Percentiles rank a stretch among this genome's conserved stretches.
Evolutionary conservation across 495 filamentous ascomycete species (phyloP).

Genomic region (Friedmanniomyces endolithicus): DNA sequence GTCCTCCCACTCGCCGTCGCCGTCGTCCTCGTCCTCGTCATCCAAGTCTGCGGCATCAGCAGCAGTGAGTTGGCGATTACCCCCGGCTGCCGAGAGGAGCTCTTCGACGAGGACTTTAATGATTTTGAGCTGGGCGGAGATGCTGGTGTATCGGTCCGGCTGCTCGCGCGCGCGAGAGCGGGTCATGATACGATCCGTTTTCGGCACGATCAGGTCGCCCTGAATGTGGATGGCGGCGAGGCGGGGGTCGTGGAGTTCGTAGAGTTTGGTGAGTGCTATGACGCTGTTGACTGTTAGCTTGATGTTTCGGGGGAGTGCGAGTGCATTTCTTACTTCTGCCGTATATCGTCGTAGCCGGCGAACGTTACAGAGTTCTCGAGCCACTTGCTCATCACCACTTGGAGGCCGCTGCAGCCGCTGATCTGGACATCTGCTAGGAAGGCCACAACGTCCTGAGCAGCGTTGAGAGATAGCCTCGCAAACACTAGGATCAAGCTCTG

Average conservation of each 20-base stretch:
- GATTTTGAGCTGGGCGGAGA: constrained; percentile 83
- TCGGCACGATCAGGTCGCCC: constrained; percentile 76
- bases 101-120: constrained; percentile 91
- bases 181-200: constrained; percentile 80
- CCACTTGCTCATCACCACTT: constrained; percentile 88
- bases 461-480: constrained; percentile 71
- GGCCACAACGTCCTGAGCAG: constrained; percentile 77
- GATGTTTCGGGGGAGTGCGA: background rate
- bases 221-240: constrained; percentile 68
- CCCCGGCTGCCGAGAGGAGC: constrained; percentile 46
- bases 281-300: constrained; percentile 46
- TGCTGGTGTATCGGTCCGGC: constrained; percentile 80
- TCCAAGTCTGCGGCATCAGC: constrained; percentile 25
- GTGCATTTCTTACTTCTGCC: constrained; percentile 60
- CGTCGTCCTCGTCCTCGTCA: constrained; percentile 36
- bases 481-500: constrained; percentile 90
- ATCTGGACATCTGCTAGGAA: constrained; percentile 79
- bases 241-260: constrained; percentile 72
- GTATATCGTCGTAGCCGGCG: constrained; percentile 89
- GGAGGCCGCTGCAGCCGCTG: constrained; percentile 59
- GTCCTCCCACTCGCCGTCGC: constrained; percentile 83
- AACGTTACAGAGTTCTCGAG: constrained; percentile 92
- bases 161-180: constrained; percentile 71
- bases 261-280: constrained; percentile 81
- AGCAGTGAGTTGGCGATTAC: constrained; percentile 23